Conservation (phyloP, 1,139 yeast genomes). For the Diutina scorzettiae region DNA sequence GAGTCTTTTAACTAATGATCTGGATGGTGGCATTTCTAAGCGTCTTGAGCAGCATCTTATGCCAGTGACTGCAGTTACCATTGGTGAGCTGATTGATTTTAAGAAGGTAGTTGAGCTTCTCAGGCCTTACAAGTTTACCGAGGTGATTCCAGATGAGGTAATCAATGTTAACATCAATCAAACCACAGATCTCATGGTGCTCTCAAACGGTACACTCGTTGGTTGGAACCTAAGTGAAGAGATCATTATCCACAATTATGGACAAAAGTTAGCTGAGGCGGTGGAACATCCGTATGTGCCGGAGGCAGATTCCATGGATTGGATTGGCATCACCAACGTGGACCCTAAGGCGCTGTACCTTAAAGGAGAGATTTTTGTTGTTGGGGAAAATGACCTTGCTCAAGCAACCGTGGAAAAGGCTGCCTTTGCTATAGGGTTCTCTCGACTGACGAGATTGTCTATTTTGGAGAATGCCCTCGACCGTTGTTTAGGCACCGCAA, state of each 20-base stretch:
- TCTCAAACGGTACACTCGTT: slow-evolving; percentile 65
- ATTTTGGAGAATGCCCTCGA: slow-evolving; percentile 67
- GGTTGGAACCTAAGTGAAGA: slow-evolving; percentile 69
- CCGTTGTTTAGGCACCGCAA: slow-evolving; percentile 8
- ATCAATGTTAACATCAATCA: slow-evolving; percentile 1
- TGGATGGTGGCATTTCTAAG: slow-evolving; percentile 13
- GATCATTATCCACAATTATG: neutral
- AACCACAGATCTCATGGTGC: slow-evolving; percentile 24
- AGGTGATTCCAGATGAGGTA: slow-evolving; percentile 16
- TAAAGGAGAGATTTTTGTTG: slow-evolving; percentile 59
- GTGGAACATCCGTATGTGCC: slow-evolving; percentile 30
- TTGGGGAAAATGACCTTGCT: slow-evolving; percentile 36
- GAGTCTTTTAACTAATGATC: slow-evolving; percentile 15
- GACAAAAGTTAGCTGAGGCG: slow-evolving; percentile 8
- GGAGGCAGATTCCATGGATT: slow-evolving; percentile 86
- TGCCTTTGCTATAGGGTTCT: slow-evolving; percentile 80
- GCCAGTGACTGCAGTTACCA: slow-evolving; percentile 48
- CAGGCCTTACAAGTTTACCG: slow-evolving; percentile 14
- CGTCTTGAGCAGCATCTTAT: slow-evolving; percentile 19
- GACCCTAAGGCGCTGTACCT: slow-evolving; percentile 26
- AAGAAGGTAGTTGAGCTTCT: slow-evolving; percentile 23
- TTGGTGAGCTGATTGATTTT: slow-evolving; percentile 59
- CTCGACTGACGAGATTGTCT: slow-evolving; percentile 76
- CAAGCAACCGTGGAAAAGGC: slow-evolving; percentile 62
- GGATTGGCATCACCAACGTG: slow-evolving; percentile 37